Evolutionary conservation across 2,329 filamentous ascomycete species (phyloP), one percentile per base, ranked within the genome.

Genomic region (Phaeosphaeriaceae sp.): DNA sequence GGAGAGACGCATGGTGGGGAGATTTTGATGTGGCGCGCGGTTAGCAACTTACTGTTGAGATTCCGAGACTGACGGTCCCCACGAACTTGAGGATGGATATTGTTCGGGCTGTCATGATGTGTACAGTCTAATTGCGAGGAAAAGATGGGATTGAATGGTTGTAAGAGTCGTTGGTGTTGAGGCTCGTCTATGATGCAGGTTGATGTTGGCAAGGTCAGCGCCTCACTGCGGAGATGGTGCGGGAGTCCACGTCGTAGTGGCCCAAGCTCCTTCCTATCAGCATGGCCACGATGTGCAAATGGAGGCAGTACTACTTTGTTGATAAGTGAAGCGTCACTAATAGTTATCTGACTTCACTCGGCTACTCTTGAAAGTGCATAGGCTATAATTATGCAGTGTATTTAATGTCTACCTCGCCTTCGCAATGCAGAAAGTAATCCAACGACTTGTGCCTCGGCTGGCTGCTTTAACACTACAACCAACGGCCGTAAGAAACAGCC

Each of bases 41-140:
- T 20, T 47, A 26, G 15, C 38, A 52, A 79, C 88, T 67, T 83
- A 96, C 92, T 51, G 92, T 96, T 73, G 96, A 77, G 48, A 97
- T 82, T 56, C 93, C 93, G 49, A 97, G 82, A 64, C 89, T 93
- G 60, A 96, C 84, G 42, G 91, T 95, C 68, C 93, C 93, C 61
- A 97, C 88, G 73, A 97, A 96, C 79, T 97, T 97, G 78, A 89
- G 85, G 73, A 88, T 77, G 47, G 90, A 87, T 68, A 96, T 81
- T 68, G 86, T 85, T 64, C 83, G 84, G 63, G 84, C 81, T 84
- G 91, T 89, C 74, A 70, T 79, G 46, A 47, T 66, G 51, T 49
- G 46, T 17, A 29, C 2, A 26, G 13, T 17, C 16, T 23, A 26
- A 36, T n/a, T 17, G 30, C 17, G 6, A 12, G 35, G 28, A 30